Base-by-base conservation (phyloP, 2,329 filamentous ascomycete species). In the Botrytis pseudocinerea region DNA sequence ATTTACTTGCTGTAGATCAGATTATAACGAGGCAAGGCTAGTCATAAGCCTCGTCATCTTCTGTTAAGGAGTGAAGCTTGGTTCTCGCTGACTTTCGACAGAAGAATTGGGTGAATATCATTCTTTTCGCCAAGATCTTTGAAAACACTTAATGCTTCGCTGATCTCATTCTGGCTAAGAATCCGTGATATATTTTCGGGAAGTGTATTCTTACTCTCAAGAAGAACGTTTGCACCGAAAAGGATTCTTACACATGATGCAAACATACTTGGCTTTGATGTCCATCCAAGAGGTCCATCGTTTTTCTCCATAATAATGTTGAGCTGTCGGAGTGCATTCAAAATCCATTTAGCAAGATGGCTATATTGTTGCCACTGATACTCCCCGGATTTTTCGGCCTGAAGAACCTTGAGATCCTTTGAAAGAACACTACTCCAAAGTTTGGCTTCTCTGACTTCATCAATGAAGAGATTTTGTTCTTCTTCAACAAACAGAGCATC, bases 381-480 rank as follows among this genome's bases (percentile, higher is more conserved):
- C 14, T 42, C 46, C 62, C 46, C 60, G 22, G 16, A 46, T 22
- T 57, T 28, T 2, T 38, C 16, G 4, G 20, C 40, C 48, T 42
- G 38, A n/a, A 68, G 20, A 38, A 57, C 65, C 40, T 35, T 75
- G 64, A 4, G 82, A 74, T 3, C 61, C 25, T 14, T 69, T 40
- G 22, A 82, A 78, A 44, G 92, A 82, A 76, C 38, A 12, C 44
- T 22, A 35, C 71, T 83, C 94, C 94, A 98, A n/a, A 89, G 81
- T 28, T 86, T 83, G 5, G 90, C 85, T 81, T 98, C 95, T 65
- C 90, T 86, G 9, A 93, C 88, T 77, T 94, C 91, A 80, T 98
- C 95, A 68, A 95, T 85, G 81, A 93, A 98, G n/a, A 98, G 86
- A 80, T 99, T 99, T 80, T 97, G 94, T 81, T 97, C 95, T 82